Evolutionary conservation across 257 asterid species (phyloP), one percentile per base, ranked within the genome.

Genomic region (Nicotiana tomentosiformis): DNA sequence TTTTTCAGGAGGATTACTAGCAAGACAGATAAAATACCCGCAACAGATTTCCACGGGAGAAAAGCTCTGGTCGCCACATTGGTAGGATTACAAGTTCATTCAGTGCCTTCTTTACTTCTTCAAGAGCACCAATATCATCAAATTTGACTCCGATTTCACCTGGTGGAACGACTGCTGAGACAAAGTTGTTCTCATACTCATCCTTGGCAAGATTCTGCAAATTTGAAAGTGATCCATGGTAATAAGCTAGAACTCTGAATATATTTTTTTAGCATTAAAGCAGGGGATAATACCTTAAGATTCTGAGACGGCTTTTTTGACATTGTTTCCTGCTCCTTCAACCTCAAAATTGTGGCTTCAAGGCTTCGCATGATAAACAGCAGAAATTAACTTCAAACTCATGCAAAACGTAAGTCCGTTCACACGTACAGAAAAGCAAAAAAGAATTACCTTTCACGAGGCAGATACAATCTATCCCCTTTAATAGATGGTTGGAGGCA

Each of bases 11-110:
- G 66, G 57, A 8, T n/a, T 49, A 32, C 62, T 80, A 68, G 62
- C 32, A 32, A 26, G 80, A 77, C 78, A 9, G 39, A 23, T 68
- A 81, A 86, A 82, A 82, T 90, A 96, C 99, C 92, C 96, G 92
- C 85, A 96, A 86, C 91, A 96, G 91, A 90, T 96, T 96, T 83
- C 99, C 99, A 85, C 82, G 91, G 56, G 98, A 79, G 90, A 96
- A 96, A 84, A 96, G 98, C 91, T 94, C 99, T 32, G 99, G 99
- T 90, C 98, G 92, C 84, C 84, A 89, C 99, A 96, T 94, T 11
- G 99, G 99, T 82, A 96, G 97, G 86, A 96, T 94, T 46, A 94
- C 99, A 84, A 96, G 99, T 79, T 96, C 99, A 84, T 94, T 92
- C 61, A 96, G 85, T 8, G 98, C 95, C 87, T 89, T 93, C 83